These are phyloP conservation scores for Phytophthora sansomeana DNA, from an alignment of 352 stramenopile species.

Conservation along the genomic window DNA sequence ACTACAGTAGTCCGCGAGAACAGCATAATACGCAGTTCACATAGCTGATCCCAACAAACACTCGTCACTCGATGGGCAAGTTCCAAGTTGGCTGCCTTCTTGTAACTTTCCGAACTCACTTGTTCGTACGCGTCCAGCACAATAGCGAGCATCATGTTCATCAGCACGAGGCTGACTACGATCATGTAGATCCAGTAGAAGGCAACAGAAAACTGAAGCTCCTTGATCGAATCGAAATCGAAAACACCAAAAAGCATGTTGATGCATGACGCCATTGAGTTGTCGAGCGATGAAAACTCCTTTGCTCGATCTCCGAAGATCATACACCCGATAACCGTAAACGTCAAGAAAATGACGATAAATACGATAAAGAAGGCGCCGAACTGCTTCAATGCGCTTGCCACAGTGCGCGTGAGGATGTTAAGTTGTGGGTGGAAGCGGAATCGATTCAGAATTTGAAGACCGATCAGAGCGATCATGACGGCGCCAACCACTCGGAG, in stretches of 20 bases:
- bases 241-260: constrained; percentile 77
- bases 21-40: constrained; percentile 4
- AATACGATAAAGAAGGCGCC: constrained; percentile 63
- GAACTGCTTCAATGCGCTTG: constrained; percentile 56
- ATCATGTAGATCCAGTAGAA: constrained; percentile 82
- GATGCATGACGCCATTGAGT: constrained; percentile 60
- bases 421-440: constrained; percentile 64
- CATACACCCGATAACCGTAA: constrained; percentile 52
- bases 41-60: constrained; percentile 34
- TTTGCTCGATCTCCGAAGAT: constrained; percentile 65
- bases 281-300: constrained; percentile 51
- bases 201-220: constrained; percentile 43
- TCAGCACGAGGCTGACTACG: constrained; percentile 64
- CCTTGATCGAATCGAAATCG: constrained; percentile 56
- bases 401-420: constrained; percentile 63
- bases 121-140: constrained; percentile 67
- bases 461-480: constrained; percentile 42
- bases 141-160: constrained; percentile 84
- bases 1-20: constrained; percentile 6
- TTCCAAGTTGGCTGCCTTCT: constrained; percentile 25
- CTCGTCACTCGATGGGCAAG: constrained; percentile 28
- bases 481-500: constrained; percentile 44
- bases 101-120: constrained; percentile 48
- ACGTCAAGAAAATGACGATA: constrained; percentile 64
- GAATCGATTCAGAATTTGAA: constrained; percentile 57